Evolutionary conservation across 192 early-diverging fungal genomes (phyloP).

Genomic region (Gryganskiella cystojenkinii): DNA sequence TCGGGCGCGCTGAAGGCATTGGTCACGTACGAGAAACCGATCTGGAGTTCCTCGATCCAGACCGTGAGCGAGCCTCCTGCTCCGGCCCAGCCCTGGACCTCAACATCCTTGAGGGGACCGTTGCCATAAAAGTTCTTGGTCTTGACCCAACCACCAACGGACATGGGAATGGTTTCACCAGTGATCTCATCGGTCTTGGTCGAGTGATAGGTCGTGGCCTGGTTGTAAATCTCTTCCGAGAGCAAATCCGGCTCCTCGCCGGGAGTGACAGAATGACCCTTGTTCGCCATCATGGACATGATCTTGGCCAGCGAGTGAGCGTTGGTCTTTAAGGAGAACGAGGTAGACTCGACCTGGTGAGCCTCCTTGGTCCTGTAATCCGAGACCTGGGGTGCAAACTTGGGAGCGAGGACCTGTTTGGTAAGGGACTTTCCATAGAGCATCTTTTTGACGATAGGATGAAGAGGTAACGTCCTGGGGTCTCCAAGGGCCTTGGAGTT

Average conservation of each 20-base stretch:
- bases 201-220: constrained; percentile 31
- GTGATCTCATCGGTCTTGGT: constrained; percentile 10
- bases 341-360: constrained; percentile 33
- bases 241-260: constrained; percentile 41
- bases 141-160: constrained; percentile 58
- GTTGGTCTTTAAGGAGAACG: constrained; percentile 46
- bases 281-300: constrained; percentile 51
- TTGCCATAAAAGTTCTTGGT: constrained; percentile 11
- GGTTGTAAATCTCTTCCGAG: constrained; percentile 7
- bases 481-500: constrained; percentile 19
- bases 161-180: constrained; percentile 39
- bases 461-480: constrained; percentile 9
- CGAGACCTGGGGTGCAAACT: constrained; percentile 17
- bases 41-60: constrained; percentile 65
- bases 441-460: constrained; percentile 13
- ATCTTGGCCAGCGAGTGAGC: constrained; percentile 48
- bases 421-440: constrained; percentile 1
- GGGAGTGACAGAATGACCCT: constrained; percentile 42
- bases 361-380: constrained; percentile 28
- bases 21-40: constrained; percentile 69
- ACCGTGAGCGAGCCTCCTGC: constrained; percentile 68
- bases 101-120: constrained; percentile 33
- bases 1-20: constrained; percentile 62
- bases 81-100: constrained; percentile 70
- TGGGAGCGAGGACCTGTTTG: not conserved